Base-by-base conservation (phyloP, 306 rosid species). In the Vigna reflexopilosa region DNA sequence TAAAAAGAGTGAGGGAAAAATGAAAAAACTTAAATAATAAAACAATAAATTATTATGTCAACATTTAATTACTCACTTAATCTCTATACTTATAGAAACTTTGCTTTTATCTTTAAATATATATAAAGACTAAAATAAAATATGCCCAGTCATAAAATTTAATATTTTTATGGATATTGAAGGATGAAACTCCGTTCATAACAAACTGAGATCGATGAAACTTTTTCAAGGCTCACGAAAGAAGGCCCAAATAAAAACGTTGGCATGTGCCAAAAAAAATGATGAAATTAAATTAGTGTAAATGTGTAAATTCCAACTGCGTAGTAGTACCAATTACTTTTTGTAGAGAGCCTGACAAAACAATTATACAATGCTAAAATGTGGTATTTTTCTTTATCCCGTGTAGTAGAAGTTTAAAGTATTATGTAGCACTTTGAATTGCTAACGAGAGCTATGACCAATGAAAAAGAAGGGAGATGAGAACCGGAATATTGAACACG, bases 361-460 rank as follows among this genome's bases (percentile, higher is more conserved):
- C 6, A 32, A 30, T 71, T 71, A 16, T 82, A 70, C 56, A 82
- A 44, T 8, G n/a, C 49, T 16, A 52, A 65, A 44, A 73, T 24
- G 66, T 8, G 40, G 71, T 30, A n/a, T 49, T 0, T 14, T 49
- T 5, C n/a, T 49, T 49, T 49, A 48, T 34, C 1, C 32, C 59
- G 5, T 59, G 66, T 36, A 55, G 70, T 22, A 52, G 24, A 45
- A 45, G 32, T 66, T 30, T 4, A 34, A 32, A 32, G 30, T 42
- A 9, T 14, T 9, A 61, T 75, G 12, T 14, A 16, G 70, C 66
- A 14, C 49, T 47, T 42, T 5, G 14, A 59, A 56, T 49, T 51
- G 70, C 44, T 40, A 26, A 51, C 70, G 22, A 15, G 70, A 71
- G 74, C 78, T 11, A n/a, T 42, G 61, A 30, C 9, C 26, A 51